These are phyloP conservation scores for Sphagnum fallax DNA, from an alignment of 228 moss, liverwort and hornwort genomes.

Conservation along the genomic window DNA sequence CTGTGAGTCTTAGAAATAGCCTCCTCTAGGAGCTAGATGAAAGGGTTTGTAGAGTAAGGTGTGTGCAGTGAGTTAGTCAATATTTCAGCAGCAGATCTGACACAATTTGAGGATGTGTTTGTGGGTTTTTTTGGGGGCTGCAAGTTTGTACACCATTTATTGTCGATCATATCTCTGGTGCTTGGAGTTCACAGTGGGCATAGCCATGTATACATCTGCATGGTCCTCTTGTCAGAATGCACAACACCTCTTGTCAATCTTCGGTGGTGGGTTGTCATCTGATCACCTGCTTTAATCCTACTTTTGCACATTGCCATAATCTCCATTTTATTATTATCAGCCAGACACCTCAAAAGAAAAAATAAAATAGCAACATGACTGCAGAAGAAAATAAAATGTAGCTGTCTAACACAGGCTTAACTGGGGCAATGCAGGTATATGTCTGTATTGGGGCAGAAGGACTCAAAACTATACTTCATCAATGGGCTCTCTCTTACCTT, in stretches of 20 bases:
- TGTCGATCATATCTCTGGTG: slow-evolving; percentile 65
- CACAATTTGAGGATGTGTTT: no score
- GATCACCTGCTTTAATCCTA: neutral
- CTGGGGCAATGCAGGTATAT: slow-evolving; percentile 24
- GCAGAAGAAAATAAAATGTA: neutral
- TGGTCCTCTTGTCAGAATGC: slow-evolving; percentile 76
- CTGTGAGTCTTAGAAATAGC: neutral
- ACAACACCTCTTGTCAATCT: slow-evolving; percentile 92
- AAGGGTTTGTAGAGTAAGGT: neutral
- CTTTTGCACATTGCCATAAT: neutral
- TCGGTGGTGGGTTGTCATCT: slow-evolving; percentile 52
- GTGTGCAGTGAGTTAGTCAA: neutral
- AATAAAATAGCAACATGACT: neutral
- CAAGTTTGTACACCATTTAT: slow-evolving; percentile 71
- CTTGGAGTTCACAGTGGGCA: slow-evolving; percentile 65
- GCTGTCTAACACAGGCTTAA: slow-evolving; percentile 25
- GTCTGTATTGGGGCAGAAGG: slow-evolving; percentile 27
- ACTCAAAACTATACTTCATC: slow-evolving; percentile 22
- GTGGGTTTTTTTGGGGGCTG: slow-evolving; percentile 6
- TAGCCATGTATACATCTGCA: slow-evolving; percentile 70
- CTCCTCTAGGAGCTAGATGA: neutral
- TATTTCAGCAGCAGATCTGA: slow-evolving; percentile 1
- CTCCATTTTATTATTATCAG: neutral
- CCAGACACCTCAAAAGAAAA: neutral
- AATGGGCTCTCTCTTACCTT: slow-evolving; percentile 42